Conservation (phyloP, 495 filamentous ascomycete species). For the Aspergillus haitiensis region DNA sequence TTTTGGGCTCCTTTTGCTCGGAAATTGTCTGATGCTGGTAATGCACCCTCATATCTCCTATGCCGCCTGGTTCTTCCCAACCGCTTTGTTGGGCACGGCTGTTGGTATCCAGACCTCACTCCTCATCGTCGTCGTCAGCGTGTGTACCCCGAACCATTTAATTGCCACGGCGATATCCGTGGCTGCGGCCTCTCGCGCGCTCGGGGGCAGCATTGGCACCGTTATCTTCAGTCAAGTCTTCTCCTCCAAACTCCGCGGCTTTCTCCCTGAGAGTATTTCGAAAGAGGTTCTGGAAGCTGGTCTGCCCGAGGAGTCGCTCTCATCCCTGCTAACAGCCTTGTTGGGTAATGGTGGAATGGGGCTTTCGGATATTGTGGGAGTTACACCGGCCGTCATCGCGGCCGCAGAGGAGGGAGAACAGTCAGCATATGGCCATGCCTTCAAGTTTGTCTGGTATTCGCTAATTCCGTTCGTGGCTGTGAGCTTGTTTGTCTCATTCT, state of each 20-base stretch:
- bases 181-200: not conserved
- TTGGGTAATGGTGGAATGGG: no score
- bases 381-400: not conserved
- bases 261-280: not conserved
- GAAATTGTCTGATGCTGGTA: not conserved
- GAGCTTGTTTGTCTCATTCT: no score
- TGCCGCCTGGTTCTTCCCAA: not conserved
- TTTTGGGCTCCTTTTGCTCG: not conserved
- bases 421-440: not conserved
- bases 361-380: not conserved
- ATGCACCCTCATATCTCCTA: not conserved
- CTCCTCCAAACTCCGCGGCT: not conserved
- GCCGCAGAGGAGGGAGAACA: not conserved
- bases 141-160: not conserved
- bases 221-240: not conserved
- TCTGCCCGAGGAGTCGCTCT: not conserved
- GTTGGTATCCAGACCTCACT: not conserved
- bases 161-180: not conserved
- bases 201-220: not conserved
- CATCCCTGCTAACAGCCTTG: not conserved
- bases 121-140: not conserved
- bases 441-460: not conserved
- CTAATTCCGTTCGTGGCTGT: not conserved
- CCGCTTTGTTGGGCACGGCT: not conserved
- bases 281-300: not conserved